Evolutionary conservation across 345 rosid genomes (phyloP).

Genomic region (Alliaria petiolata): DNA sequence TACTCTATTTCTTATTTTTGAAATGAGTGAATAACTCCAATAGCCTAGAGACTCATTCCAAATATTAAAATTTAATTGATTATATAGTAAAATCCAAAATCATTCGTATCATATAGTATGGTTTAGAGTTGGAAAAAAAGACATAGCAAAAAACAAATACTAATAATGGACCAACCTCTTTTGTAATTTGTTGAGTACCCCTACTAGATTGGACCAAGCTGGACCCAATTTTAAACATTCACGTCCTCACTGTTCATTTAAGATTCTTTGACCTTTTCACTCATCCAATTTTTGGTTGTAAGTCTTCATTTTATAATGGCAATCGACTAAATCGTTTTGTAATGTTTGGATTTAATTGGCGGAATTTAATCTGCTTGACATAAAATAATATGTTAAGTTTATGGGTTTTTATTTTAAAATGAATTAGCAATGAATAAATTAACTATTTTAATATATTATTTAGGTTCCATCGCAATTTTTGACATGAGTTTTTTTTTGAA

Average conservation of each 20-base stretch:
- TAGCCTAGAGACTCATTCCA: not conserved
- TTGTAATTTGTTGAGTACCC: constrained; percentile 17
- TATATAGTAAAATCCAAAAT: not conserved
- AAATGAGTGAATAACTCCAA: not conserved
- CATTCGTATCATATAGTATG: not conserved
- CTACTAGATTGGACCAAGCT: constrained; percentile 41
- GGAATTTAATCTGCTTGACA: not conserved
- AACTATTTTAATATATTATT: no score
- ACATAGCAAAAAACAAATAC: not conserved
- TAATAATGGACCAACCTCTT: constrained; percentile 25
- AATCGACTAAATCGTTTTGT: not conserved
- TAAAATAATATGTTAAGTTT: no score
- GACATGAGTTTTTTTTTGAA: no score
- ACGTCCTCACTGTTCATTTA: constrained; percentile 9
- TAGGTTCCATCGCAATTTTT: no score
- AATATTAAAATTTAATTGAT: not conserved
- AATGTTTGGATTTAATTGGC: not conserved
- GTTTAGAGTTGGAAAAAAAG: not conserved
- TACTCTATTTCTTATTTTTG: not conserved
- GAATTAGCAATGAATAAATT: no score
- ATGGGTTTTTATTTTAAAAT: no score
- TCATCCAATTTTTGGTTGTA: not conserved
- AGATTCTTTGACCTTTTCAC: constrained; percentile 9
- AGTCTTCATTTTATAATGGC: not conserved
- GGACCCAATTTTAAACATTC: constrained; percentile 15